These are phyloP conservation scores for Geotrichum siamense DNA, from an alignment of 1,139 yeast species.

Conservation along the genomic window DNA sequence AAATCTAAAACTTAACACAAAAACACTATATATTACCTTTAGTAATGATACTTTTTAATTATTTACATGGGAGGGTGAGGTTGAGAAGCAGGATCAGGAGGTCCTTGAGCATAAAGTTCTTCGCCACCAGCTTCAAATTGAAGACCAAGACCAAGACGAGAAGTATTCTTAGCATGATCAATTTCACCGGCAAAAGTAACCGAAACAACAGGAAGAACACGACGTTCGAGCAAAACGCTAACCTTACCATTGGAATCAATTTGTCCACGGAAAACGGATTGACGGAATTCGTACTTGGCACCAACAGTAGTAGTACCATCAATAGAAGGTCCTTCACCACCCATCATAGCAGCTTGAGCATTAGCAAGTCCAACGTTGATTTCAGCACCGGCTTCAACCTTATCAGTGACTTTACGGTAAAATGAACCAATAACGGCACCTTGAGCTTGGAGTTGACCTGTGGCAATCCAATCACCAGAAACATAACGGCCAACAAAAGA, in stretches of 20 bases:
- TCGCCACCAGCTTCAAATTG: constrained; percentile 96
- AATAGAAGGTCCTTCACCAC: constrained; percentile 72
- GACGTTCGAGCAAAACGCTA: constrained; percentile 83
- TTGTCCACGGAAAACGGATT: constrained; percentile 93
- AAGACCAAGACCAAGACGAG: constrained; percentile 86
- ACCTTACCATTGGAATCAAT: constrained; percentile 89
- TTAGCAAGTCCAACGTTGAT: constrained; percentile 76
- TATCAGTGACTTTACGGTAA: constrained; percentile 89
- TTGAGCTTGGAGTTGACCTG: constrained; percentile 91
- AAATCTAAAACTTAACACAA: too few species aligned
- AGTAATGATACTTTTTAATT: too few species aligned
- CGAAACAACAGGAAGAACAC: constrained; percentile 86
- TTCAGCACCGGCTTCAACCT: constrained; percentile 96
- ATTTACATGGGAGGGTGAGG: constrained; percentile 33
- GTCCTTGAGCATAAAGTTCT: constrained; percentile 47
- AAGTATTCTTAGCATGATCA: constrained; percentile 79
- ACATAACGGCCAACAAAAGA: constrained; percentile 89
- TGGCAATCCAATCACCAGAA: constrained; percentile 82
- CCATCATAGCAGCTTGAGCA: constrained; percentile 53
- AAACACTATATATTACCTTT: too few species aligned
- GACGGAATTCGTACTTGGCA: constrained; percentile 97
- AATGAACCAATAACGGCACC: constrained; percentile 85
- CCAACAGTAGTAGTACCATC: constrained; percentile 93
- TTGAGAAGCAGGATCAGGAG: constrained; percentile 24
- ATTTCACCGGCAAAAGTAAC: constrained; percentile 89